Percentiles rank a stretch among this genome's conserved stretches.
Evolutionary conservation across 257 asterid genomes (phyloP).

Genomic region (Gentiana dahurica): DNA sequence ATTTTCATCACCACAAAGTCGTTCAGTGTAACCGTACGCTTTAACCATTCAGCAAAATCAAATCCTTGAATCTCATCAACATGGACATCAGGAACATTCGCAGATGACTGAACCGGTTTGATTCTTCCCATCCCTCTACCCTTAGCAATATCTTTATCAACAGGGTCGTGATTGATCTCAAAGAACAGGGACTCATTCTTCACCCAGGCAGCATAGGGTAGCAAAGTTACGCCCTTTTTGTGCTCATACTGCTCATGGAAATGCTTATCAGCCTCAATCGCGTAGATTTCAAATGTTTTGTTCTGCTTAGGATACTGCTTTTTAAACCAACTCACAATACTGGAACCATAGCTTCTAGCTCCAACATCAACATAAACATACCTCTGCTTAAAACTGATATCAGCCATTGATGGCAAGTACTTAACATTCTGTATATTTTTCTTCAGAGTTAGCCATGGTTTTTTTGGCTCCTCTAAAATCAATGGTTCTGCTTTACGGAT

Average conservation of each 20-base stretch:
- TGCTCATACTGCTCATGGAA: constrained; percentile 54
- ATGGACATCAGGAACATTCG: constrained; percentile 29
- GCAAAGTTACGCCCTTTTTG: constrained; percentile 73
- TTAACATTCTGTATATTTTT: constrained; percentile 58
- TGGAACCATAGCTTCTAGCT: constrained; percentile 88
- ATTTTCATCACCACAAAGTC: constrained; percentile 95
- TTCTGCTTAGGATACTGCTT: constrained; percentile 94
- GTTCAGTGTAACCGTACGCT: constrained; percentile 45
- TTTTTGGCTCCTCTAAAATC: constrained; percentile 72
- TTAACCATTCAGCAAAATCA: constrained; percentile 92
- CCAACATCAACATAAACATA: constrained; percentile 90
- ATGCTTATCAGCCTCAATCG: constrained; percentile 81
- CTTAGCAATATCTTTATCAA: constrained; percentile 49
- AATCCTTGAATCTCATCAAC: constrained; percentile 82
- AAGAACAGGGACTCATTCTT: constrained; percentile 67
- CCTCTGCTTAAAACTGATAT: constrained; percentile 67
- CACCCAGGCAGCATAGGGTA: constrained; percentile 97
- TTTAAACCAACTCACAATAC: constrained; percentile 97
- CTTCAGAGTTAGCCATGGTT: constrained; percentile 94
- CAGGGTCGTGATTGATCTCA: constrained; percentile 74
- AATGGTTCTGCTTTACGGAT: constrained; percentile 62
- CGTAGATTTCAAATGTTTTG: constrained; percentile 80
- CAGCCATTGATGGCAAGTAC: constrained; percentile 73
- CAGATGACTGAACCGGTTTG: constrained; percentile 62
- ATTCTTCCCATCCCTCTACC: constrained; percentile 96